Conservation (phyloP, 2,329 filamentous ascomycete species). For the Cadophora sp. region DNA sequence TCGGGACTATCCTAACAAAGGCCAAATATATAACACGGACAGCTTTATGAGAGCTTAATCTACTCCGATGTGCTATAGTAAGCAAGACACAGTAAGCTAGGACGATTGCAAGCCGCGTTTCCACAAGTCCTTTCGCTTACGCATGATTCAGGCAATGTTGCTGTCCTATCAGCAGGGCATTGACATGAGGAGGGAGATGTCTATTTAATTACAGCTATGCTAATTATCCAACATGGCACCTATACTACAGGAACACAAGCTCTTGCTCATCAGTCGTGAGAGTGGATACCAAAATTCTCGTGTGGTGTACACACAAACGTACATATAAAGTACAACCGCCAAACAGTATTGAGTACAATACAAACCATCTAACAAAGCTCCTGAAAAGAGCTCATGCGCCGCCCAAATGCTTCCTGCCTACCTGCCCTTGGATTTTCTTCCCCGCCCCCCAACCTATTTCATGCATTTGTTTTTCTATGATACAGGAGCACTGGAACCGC, state of each 20-base stretch:
- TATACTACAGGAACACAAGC: neutral
- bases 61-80: no score
- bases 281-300: neutral
- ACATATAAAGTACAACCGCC: constrained; percentile 5
- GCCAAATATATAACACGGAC: no score
- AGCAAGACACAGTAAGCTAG: no score
- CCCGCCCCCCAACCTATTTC: neutral
- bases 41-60: no score
- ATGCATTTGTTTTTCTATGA: constrained; percentile 19
- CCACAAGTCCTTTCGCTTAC: no score
- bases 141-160: no score
- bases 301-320: neutral
- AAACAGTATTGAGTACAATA: neutral
- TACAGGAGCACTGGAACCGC: constrained; percentile 40
- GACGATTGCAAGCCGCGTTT: no score
- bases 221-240: neutral
- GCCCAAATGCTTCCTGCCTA: constrained; percentile 8
- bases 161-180: neutral
- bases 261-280: constrained; percentile 8
- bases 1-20: no score
- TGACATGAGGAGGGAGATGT: constrained; percentile 14
- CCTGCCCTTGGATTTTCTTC: constrained; percentile 1
- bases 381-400: neutral
- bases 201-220: constrained; percentile 4
- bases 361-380: constrained; percentile 4